Percentiles rank a stretch among this genome's conserved stretches.
Conservation (phyloP, 306 rosid genomes). For the Bauhinia variegata region DNA sequence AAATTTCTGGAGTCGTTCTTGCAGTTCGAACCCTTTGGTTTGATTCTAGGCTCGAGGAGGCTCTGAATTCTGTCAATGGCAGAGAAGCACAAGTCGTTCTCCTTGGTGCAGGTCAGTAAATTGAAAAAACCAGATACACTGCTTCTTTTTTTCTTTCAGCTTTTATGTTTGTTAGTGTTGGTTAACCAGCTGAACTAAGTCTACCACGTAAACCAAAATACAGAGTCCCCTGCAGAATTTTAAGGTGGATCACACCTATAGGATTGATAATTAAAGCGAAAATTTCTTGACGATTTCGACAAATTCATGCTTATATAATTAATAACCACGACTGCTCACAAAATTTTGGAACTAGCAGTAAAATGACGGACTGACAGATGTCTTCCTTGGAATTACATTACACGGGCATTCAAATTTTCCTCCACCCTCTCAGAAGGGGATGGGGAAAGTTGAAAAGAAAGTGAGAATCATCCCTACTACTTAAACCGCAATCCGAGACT, state of each 20-base stretch:
- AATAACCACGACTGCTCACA: not conserved
- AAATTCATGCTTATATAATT: slow-evolving; percentile 5
- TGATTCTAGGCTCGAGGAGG: slow-evolving; percentile 70
- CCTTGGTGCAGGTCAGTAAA: slow-evolving; percentile 87
- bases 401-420: slow-evolving; percentile 8
- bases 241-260: not conserved
- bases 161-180: slow-evolving; percentile 5
- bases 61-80: slow-evolving; percentile 57
- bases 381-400: slow-evolving; percentile 4
- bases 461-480: not conserved
- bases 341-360: slow-evolving; percentile 31
- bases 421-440: not conserved
- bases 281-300: slow-evolving; percentile 7
- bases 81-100: slow-evolving; percentile 83
- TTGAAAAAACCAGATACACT: slow-evolving; percentile 24
- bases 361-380: slow-evolving; percentile 7
- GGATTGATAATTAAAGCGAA: slow-evolving; percentile 5
- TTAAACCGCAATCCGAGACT: not conserved
- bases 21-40: slow-evolving; percentile 95
- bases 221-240: not conserved
- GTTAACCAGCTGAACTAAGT: slow-evolving; percentile 3
- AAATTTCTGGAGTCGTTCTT: slow-evolving; percentile 90
- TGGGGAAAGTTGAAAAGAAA: not conserved
- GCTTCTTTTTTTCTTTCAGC: not conserved
- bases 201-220: not conserved